Base-by-base conservation (phyloP, 2,329 filamentous ascomycete genomes). In the Xylaria polymorpha region DNA sequence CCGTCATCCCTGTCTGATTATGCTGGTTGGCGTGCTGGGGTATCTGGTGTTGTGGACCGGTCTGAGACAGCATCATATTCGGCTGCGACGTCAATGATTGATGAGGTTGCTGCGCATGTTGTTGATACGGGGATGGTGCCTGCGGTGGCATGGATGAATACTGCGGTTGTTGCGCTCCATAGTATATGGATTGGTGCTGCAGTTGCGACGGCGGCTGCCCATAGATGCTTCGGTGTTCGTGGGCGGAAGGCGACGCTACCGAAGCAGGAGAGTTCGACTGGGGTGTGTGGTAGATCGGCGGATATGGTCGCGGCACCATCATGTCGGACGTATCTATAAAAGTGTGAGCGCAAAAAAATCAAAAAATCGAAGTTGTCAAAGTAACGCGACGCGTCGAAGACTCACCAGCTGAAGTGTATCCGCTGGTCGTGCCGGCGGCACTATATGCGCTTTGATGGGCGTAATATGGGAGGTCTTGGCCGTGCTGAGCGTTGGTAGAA, bases 221-320 rank as follows among this genome's bases (percentile, higher is more conserved):
- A 81, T 98, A 98, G 79, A 98, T 88, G 76, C 90, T 91, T 74
- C 94, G 87, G 83, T 97, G 93, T 78, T 98, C 95, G 81, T 97
- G 94, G 66, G 90, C 88, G 67, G 94, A 93, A 25, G 94, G 91
- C 41, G 95, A 98, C 72, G 94, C 92, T 76, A 98, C 94, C 60
- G 94, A 97, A 46, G 94, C 93, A 58, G 95, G 95, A 64, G 95
- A 97, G 81, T 95, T 97, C 66, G 94, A 97, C 83, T 98, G 94
- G 64, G 94, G 94, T 20, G 94, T 97, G 81, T 98, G 93, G 80
- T 98, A 98, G 79, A 97, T 97, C 69, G 94, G 93, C 75, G 94
- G 94, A 80, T 97, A 97, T 56, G 90, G 89, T 80, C 91, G 89
- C 81, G 93, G 92, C 82, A 90, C 91, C 86, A 88, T 91, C 85